Base-by-base conservation (phyloP, 2,329 filamentous ascomycete species). In the Verticillium zaregamsianum region DNA sequence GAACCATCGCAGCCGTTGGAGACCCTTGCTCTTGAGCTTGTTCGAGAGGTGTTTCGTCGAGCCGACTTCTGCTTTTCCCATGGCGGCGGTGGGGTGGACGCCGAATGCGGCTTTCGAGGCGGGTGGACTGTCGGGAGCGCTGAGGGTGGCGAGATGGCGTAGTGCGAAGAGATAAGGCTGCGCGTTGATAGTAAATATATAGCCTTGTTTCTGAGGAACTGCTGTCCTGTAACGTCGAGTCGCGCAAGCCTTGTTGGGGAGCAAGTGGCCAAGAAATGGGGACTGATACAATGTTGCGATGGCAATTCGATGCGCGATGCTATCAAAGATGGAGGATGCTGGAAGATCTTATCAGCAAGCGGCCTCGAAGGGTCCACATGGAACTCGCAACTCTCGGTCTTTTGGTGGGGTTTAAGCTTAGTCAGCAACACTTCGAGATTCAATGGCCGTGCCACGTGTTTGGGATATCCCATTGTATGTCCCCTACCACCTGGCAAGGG, bases 41-140 rank as follows among this genome's bases (percentile, higher is more conserved):
- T 98, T 98, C 77, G 86, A 87, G 63, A 98, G 84, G 74, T 92
- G 86, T 79, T 97, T 98, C n/a, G 90, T 92, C 61, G 89, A 91
- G 66, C 95, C 95, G 60, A 92, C 88, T 80, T 98, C 95, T 70
- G 95, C 95, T 80, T 91, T 92, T 59, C 90, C 89, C 94, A 98
- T 98, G 59, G 73, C 89, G 79, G 70, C 68, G 69, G 64, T 35
- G 20, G 12, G 35, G 17, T 40, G 15, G 20, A 28, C 17, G 20
- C 3, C n/a, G 20, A 20, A 9, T 12, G 14, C 17, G 45, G 56
- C 49, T 25, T 32, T 17, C 14, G 39, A 9, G 32, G 25, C n/a
- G 54, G 28, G 9, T 32, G 54, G 20, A 23, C 28, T 32, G 9
- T 31, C 8, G 28, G 11, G 2, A 7, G 28, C 54, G 54, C 28